Conservation (phyloP, 2,329 filamentous ascomycete species). For the Fusarium sulawesiense region DNA sequence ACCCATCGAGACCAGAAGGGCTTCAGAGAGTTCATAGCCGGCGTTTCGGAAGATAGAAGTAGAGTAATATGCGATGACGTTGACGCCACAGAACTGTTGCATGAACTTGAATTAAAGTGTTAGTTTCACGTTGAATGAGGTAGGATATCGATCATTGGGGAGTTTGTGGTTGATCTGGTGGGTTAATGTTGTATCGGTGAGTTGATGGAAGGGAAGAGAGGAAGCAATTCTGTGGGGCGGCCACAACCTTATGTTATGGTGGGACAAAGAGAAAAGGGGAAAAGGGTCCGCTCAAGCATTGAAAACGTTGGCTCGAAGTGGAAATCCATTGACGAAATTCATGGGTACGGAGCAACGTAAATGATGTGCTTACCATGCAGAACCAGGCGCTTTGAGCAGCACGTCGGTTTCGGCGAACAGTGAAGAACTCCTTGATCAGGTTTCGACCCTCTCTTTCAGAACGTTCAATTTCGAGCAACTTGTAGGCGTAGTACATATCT, state of each 20-base stretch:
- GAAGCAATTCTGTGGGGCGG: no score
- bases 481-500: conserved; percentile 63
- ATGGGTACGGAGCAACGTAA: no score
- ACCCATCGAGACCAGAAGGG: conserved; percentile 66
- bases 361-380: conserved; percentile 46
- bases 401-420: conserved; percentile 51
- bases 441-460: conserved; percentile 46
- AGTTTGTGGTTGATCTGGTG: no score
- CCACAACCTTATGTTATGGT: no score
- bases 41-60: conserved; percentile 57
- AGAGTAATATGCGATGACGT: conserved; percentile 68
- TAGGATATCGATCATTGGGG: no score
- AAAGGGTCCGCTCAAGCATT: no score
- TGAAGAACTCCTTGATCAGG: conserved; percentile 53
- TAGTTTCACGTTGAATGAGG: no score
- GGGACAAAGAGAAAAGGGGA: no score
- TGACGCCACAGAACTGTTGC: conserved; percentile 58
- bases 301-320: no score
- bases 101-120: conserved; percentile 40
- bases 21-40: conserved; percentile 53
- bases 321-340: no score
- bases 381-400: conserved; percentile 54
- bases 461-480: conserved; percentile 50
- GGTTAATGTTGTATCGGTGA: no score
- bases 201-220: no score